These are phyloP conservation scores for Fomitopsis betulina DNA, from an alignment of 1,284 basidiomycete species.

Conservation along the genomic window DNA sequence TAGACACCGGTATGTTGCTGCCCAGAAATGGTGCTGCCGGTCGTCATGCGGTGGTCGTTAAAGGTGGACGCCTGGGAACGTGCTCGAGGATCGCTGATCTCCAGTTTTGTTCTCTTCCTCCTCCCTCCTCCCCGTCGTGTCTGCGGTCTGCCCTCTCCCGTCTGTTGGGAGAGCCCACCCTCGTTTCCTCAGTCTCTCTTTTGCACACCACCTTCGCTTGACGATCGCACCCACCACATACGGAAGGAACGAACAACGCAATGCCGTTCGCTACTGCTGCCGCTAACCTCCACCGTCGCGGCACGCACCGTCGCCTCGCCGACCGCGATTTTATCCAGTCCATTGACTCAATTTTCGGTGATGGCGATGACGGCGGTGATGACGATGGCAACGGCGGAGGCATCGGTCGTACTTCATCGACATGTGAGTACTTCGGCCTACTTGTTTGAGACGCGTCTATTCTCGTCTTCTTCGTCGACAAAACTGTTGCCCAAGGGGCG, in stretches of 20 bases:
- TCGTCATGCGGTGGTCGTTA: background rate
- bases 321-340: background rate
- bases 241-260: conserved; percentile 2
- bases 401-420: background rate
- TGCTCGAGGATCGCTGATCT: background rate
- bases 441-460: background rate
- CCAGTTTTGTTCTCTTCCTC: conserved; percentile 1
- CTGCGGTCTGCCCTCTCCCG: conserved; percentile 15
- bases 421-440: background rate
- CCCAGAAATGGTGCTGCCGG: background rate
- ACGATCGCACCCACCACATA: conserved; percentile 1
- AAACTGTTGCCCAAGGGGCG: no score
- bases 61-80: no score
- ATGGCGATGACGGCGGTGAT: background rate
- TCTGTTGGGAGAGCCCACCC: conserved; percentile 20
- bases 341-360: background rate
- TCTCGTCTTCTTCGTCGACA: no score
- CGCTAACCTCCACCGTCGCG: conserved; percentile 18
- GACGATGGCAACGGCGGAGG: background rate
- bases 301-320: conserved; percentile 15
- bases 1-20: background rate
- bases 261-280: conserved; percentile 20
- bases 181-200: conserved; percentile 25
- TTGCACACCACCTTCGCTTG: conserved; percentile 6
- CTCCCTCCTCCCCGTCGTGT: conserved; percentile 1